These are phyloP conservation scores for Globisporangium yorkense DNA, from an alignment of 352 stramenopile species.

Conservation along the genomic window DNA sequence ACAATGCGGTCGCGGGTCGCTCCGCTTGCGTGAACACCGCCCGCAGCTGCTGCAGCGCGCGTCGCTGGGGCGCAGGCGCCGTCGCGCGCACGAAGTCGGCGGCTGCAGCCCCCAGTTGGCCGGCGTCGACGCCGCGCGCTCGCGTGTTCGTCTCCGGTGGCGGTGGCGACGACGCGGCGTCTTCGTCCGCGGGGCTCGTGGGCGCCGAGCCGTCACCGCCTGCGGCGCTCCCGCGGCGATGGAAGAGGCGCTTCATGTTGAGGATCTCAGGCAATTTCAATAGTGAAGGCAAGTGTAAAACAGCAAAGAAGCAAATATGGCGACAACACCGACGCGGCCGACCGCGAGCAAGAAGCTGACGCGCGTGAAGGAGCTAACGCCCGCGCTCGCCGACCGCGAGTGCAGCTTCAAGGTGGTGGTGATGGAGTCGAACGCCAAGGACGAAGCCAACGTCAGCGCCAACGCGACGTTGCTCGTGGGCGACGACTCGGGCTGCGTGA, in stretches of 20 bases:
- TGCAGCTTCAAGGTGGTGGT: slow-evolving; percentile 73
- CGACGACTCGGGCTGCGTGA: slow-evolving; percentile 77
- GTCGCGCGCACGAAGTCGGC: neutral
- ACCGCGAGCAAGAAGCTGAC: slow-evolving; percentile 52
- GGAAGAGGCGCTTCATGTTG: slow-evolving; percentile 55
- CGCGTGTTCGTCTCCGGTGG: neutral
- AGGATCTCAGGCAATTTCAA: neutral
- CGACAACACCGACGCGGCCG: slow-evolving; percentile 1
- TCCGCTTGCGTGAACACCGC: slow-evolving; percentile 3
- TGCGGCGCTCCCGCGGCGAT: slow-evolving; percentile 21
- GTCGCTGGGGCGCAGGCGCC: neutral
- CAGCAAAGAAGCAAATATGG: neutral
- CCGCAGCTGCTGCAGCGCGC: slow-evolving; percentile 7
- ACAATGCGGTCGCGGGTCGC: slow-evolving; percentile 1
- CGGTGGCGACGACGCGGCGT: neutral
- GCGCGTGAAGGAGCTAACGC: slow-evolving; percentile 72
- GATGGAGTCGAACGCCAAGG: slow-evolving; percentile 79
- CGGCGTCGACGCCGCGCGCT: neutral
- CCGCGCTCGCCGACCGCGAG: slow-evolving; percentile 52
- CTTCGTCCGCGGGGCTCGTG: neutral
- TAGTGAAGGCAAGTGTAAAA: neutral
- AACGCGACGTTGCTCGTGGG: slow-evolving; percentile 81
- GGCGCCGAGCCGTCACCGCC: slow-evolving; percentile 10
- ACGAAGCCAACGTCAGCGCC: slow-evolving; percentile 61
- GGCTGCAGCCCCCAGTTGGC: neutral